Evolutionary conservation across 2,329 filamentous ascomycete species (phyloP), one percentile per base, ranked within the genome.

Genomic region (Pseudopithomyces maydicus): DNA sequence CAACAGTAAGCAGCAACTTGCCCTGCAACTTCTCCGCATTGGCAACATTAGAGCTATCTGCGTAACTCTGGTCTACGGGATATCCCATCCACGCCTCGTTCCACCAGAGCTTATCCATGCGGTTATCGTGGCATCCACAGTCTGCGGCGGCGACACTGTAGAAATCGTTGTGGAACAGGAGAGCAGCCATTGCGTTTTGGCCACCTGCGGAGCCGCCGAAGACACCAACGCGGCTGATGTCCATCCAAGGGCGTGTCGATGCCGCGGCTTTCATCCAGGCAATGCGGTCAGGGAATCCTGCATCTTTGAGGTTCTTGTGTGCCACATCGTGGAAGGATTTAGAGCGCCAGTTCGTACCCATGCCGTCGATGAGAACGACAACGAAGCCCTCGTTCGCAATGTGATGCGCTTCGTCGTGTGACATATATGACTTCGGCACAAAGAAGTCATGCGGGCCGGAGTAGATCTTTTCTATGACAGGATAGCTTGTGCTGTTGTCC

Each of bases 61-160:
- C 60, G 53, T 71, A 70, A 39, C 57, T 58, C 48, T 65, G 46
- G 32, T 70, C 67, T 19, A 69, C 61, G 14, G 64, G 67, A 26
- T 60, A 69, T n/a, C 68, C 68, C 67, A 71, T 69, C 63, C 61
- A 71, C 51, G 57, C 58, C 53, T 71, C 67, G 41, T 69, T 69
- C 68, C 67, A 70, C 66, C 63, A 66, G 14, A 69, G 19, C 54
- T 70, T 71, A 47, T 71, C 67, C 67, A 71, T 71, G 33, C 67
- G 63, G 22, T 70, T 69, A 36, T 71, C 68, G 42, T 71, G 68
- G 43, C 68, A 70, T 58, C 68, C 68, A 26, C 63, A 65, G 48
- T 69, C 64, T 43, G 68, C 67, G 15, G 56, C 62, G 10, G 61
- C 68, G 42, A 58, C 68, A 38, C 63, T 69, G 61, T 71, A 71